A percentile compares a stretch with the other conserved stretches of the same genome.
Conservation (phyloP, 2,329 filamentous ascomycete species). For the Monilinia polystroma region DNA sequence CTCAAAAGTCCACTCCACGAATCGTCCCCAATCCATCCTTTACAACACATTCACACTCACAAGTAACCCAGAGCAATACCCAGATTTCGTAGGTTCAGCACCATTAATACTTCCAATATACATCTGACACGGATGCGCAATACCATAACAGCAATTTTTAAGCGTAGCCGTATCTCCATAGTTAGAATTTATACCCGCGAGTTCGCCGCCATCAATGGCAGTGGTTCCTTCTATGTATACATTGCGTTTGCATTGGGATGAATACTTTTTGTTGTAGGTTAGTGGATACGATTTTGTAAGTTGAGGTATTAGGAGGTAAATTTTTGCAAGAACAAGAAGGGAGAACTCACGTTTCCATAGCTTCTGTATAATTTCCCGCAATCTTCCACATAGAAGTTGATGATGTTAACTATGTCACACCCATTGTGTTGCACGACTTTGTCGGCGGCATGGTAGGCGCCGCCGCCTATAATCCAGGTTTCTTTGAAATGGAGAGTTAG, state of each 20-base stretch:
- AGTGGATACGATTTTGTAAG: not conserved
- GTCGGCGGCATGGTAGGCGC: not conserved
- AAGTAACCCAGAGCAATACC: constrained; percentile 1
- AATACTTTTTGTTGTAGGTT: not conserved
- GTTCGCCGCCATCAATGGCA: not conserved
- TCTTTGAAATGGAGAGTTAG: not conserved
- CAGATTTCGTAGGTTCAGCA: not conserved
- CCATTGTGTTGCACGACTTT: constrained; percentile 9
- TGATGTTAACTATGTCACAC: constrained; percentile 2
- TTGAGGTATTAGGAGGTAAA: not conserved
- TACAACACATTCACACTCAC: accelerated
- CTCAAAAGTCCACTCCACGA: too few species aligned
- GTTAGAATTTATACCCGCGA: constrained; percentile 11
- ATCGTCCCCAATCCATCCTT: not conserved
- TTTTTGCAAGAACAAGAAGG: not conserved
- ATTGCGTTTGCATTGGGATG: constrained; percentile 4
- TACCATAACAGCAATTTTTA: not conserved
- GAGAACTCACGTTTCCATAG: not conserved
- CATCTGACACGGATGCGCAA: not conserved
- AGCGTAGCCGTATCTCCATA: constrained; percentile 2
- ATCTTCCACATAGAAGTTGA: constrained; percentile 7
- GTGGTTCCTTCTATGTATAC: constrained; percentile 11
- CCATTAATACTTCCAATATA: not conserved
- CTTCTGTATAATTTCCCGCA: not conserved
- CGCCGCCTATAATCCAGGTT: not conserved